These are phyloP conservation scores for Glycine tomentella DNA, from an alignment of 306 rosid genomes.

Conservation along the genomic window DNA sequence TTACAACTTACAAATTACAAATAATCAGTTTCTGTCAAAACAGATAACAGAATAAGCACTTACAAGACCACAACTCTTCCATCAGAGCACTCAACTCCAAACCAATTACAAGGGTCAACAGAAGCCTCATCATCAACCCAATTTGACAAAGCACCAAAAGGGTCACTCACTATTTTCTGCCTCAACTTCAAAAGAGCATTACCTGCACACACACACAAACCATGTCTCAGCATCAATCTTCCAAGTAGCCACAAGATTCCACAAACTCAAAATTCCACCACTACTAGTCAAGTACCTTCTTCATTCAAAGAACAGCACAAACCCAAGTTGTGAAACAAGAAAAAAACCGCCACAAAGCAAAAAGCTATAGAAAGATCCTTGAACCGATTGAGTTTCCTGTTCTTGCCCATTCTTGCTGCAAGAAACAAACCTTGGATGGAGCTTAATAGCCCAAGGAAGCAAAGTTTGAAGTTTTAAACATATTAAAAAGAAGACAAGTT, in stretches of 20 bases:
- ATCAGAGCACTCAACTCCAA: constrained; percentile 82
- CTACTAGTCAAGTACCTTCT: constrained; percentile 60
- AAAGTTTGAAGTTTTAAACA: constrained; percentile 5
- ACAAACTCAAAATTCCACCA: constrained; percentile 21
- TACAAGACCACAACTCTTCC: constrained; percentile 76
- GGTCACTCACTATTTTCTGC: constrained; percentile 73
- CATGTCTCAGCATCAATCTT: not conserved
- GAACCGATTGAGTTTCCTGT: constrained; percentile 50
- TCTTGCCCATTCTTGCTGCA: constrained; percentile 49
- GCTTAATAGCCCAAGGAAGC: not conserved
- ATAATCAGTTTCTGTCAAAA: not conserved
- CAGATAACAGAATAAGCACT: constrained; percentile 50
- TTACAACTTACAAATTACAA: not conserved
- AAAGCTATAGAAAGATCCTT: constrained; percentile 41
- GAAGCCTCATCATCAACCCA: constrained; percentile 69
- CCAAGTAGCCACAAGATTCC: constrained; percentile 33
- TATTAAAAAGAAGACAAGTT: not conserved
- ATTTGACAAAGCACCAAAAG: constrained; percentile 72
- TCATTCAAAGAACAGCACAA: constrained; percentile 75
- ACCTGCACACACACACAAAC: constrained; percentile 62
- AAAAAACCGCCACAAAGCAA: constrained; percentile 46
- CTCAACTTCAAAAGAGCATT: constrained; percentile 76
- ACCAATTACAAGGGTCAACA: constrained; percentile 77
- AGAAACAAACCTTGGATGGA: constrained; percentile 33
- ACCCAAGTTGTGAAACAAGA: constrained; percentile 60